phyloP scores from a whole-genome alignment of 139 green algal species.

The Haematococcus lacustris region DNA sequence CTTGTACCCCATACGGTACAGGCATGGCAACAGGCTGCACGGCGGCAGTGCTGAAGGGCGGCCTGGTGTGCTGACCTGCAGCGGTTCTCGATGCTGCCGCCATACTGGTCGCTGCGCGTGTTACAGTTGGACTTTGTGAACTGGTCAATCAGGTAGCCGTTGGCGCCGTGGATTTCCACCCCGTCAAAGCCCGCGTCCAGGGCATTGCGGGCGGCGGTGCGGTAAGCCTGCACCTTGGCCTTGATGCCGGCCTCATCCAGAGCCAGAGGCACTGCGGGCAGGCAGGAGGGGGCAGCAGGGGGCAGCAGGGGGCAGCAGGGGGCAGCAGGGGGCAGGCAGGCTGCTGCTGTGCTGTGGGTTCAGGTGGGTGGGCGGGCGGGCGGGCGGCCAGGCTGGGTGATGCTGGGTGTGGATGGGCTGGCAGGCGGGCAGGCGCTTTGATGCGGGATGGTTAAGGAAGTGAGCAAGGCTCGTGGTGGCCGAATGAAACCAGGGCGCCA shows the following conservation, averaged over 20 bases:
- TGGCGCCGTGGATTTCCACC: conserved; percentile 62
- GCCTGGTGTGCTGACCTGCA: conserved; percentile 14
- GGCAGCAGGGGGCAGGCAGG: no score
- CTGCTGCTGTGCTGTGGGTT: no score
- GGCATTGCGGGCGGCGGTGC: conserved; percentile 35
- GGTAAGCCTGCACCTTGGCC: conserved; percentile 15
- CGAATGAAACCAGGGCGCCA: no score
- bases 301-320: no score
- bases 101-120: conserved; percentile 62
- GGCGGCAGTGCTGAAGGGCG: neutral
- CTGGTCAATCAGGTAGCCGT: conserved; percentile 68
- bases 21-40: neutral
- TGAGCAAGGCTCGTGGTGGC: no score
- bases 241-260: conserved; percentile 40
- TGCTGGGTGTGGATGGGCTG: no score
- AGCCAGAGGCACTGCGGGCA: conserved; percentile 28
- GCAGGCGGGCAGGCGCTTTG: no score
- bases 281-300: no score
- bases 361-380: no score
- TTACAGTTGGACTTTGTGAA: conserved; percentile 57
- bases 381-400: no score
- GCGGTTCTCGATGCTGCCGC: conserved; percentile 55
- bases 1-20: neutral
- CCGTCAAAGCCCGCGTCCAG: conserved; percentile 62
- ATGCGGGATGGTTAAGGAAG: no score